Evolutionary conservation across 352 stramenopile species (phyloP).

Genomic region (Peronospora destructor): DNA sequence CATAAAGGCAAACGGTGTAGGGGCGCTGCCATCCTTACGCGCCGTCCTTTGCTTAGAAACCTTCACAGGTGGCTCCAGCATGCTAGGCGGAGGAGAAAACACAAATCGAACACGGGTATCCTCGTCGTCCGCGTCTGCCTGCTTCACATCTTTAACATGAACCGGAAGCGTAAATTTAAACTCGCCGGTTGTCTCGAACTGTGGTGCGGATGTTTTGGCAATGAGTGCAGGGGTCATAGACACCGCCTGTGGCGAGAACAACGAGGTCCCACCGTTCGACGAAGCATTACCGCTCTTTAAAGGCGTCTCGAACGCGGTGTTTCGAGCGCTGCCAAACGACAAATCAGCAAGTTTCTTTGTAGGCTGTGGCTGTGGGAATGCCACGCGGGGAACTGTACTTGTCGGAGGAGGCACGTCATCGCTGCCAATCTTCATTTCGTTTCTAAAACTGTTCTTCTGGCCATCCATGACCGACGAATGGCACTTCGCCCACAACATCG

Average conservation of each 20-base stretch:
- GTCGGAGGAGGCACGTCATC: slow-evolving; percentile 49
- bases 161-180: slow-evolving; percentile 54
- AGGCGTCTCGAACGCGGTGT: slow-evolving; percentile 15
- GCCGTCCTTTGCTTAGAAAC: slow-evolving; percentile 23
- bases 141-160: slow-evolving; percentile 6
- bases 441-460: slow-evolving; percentile 11
- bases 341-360: slow-evolving; percentile 6
- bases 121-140: slow-evolving; percentile 27
- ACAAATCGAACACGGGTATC: slow-evolving; percentile 46
- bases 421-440: slow-evolving; percentile 27
- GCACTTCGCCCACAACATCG: slow-evolving; percentile 82
- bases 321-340: slow-evolving; percentile 8
- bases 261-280: slow-evolving; percentile 8
- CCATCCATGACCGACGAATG: slow-evolving; percentile 53
- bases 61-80: slow-evolving; percentile 51
- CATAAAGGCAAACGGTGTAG: slow-evolving; percentile 59
- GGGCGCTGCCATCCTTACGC: slow-evolving; percentile 17
- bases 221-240: slow-evolving; percentile 33
- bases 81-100: slow-evolving; percentile 52
- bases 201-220: slow-evolving; percentile 4
- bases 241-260: slow-evolving; percentile 32
- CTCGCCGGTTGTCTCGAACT: slow-evolving; percentile 26
- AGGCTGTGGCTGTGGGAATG: slow-evolving; percentile 27
- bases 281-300: slow-evolving; percentile 11
- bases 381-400: slow-evolving; percentile 39